A percentile compares a stretch with the other conserved stretches of the same genome.
Evolutionary conservation across 257 asterid genomes (phyloP).

Genomic region (Schizonepeta tenuifolia): DNA sequence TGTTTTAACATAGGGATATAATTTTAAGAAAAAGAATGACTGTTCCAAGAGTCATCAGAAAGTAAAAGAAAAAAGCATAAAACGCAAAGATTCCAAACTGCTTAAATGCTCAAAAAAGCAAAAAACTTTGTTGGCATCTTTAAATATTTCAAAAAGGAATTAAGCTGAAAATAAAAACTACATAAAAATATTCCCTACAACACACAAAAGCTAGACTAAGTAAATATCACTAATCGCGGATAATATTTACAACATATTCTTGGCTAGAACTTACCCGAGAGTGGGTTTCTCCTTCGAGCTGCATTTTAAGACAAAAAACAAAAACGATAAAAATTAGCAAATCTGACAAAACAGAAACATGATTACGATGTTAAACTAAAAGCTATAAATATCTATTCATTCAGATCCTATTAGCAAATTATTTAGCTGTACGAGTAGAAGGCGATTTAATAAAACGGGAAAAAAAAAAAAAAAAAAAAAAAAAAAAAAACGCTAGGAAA

Average conservation of each 20-base stretch:
- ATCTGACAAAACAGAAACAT: conserved; percentile 2
- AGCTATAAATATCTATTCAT: neutral
- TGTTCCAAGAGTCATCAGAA: neutral
- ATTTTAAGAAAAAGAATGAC: neutral
- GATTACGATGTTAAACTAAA: neutral
- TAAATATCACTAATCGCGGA: conserved; percentile 11
- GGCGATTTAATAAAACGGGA: neutral
- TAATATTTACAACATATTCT: conserved; percentile 1
- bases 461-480: too few species aligned
- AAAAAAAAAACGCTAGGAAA: neutral
- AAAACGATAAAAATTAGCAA: conserved; percentile 26
- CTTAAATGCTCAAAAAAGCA: conserved; percentile 1
- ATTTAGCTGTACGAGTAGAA: neutral
- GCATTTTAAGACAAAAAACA: conserved; percentile 42
- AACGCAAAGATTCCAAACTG: conserved; percentile 3
- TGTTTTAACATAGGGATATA: neutral
- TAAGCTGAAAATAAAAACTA: conserved; percentile 12
- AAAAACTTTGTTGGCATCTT: neutral
- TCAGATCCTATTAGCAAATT: conserved; percentile 29
- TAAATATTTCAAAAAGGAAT: neutral
- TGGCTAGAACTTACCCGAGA: conserved; percentile 75
- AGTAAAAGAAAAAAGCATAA: neutral
- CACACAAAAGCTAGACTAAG: neutral
- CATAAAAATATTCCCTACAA: neutral
- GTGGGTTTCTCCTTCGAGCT: conserved; percentile 99